Evolutionary conservation across 768 basidiomycete genomes (phyloP), one percentile per base, ranked within the genome.

Genomic region (Amanita exitialis): DNA sequence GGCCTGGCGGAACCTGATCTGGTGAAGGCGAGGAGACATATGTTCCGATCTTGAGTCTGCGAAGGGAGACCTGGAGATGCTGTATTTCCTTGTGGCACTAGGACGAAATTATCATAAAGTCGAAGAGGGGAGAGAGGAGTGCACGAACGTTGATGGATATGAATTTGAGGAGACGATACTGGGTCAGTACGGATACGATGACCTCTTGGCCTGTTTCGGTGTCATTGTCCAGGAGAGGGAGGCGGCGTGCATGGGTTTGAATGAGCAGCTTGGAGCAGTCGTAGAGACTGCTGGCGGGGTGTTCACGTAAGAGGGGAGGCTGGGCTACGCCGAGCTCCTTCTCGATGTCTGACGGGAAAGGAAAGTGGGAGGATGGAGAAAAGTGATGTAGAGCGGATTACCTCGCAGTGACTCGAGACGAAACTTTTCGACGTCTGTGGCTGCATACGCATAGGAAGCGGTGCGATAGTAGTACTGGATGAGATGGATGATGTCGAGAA

Each of bases 391-490:
- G 23, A 15, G 35, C 36, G 25, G 38, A 78, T 39, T 61, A 90
- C 95, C 92, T 79, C 96, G 72, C 53, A 99, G 69, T 44, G 83
- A 82, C 62, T 94, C 89, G 27, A 99, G 74, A 28, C 88, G 78
- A 64, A 99, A 91, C 0, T 81, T 86, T 63, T 98, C 95, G 3
- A 98, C 95, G 59, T 98, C 93, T 9, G 83, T 78, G 0, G 85
- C 80, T 4, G 92, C 94, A 47, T 80, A 82, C 59, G 92, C 92
- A 64, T 82, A 87, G 34, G 83, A 83, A 28, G 87, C 83, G 2
- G 86, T 90, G 43, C 84, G 82, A 67, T 97, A 96, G 67, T 97
- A 99, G 70, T 94, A 96, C 61, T 99, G 96, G 57, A 99, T 98
- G 57, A 99, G 82, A 65, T 99, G 96, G 52, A 99, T 97, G 65